Percentiles rank a stretch among this genome's conserved stretches.
Conservation (phyloP, 371 early-diverging fungal species). For the Rhizopus microsporus region DNA sequence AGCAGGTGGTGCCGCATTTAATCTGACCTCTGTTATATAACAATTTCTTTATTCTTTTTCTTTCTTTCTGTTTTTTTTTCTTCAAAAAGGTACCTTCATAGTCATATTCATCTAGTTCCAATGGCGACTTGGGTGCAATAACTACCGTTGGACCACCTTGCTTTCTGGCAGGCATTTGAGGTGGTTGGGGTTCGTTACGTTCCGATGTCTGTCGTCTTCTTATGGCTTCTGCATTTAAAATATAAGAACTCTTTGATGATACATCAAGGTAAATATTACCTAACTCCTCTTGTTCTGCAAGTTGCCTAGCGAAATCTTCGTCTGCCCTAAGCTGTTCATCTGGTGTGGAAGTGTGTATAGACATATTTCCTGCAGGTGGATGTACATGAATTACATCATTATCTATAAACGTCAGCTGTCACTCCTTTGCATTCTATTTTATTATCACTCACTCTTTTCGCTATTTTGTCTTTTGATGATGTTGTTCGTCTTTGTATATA, state of each 20-base stretch:
- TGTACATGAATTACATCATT: conserved; percentile 28
- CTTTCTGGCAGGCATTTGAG: conserved; percentile 20
- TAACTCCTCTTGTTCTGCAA: conserved; percentile 33
- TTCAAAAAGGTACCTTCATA: conserved; percentile 23
- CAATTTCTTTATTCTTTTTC: not conserved
- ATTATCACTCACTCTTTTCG: conserved; percentile 6
- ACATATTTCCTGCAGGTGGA: conserved; percentile 12
- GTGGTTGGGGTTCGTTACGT: conserved; percentile 2
- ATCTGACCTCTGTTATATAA: conserved; percentile 14
- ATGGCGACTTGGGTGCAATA: conserved; percentile 24
- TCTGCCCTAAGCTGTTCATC: conserved; percentile 48
- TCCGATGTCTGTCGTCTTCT: conserved; percentile 10
- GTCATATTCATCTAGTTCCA: conserved; percentile 27
- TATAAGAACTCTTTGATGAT: not conserved
- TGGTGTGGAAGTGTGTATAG: conserved; percentile 17
- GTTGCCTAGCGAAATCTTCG: conserved; percentile 45
- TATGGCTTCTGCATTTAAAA: conserved; percentile 4
- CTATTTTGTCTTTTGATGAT: conserved; percentile 2
- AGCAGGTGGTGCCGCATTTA: conserved; percentile 15
- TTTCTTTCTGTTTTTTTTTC: not conserved
- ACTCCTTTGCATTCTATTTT: conserved; percentile 9
- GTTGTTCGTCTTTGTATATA: conserved; percentile 38
- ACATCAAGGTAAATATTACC: not conserved
- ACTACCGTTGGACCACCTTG: conserved; percentile 16
- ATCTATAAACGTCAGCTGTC: conserved; percentile 1